Conservation (phyloP, 2,329 filamentous ascomycete genomes). For the Bipolaris zeicola region DNA sequence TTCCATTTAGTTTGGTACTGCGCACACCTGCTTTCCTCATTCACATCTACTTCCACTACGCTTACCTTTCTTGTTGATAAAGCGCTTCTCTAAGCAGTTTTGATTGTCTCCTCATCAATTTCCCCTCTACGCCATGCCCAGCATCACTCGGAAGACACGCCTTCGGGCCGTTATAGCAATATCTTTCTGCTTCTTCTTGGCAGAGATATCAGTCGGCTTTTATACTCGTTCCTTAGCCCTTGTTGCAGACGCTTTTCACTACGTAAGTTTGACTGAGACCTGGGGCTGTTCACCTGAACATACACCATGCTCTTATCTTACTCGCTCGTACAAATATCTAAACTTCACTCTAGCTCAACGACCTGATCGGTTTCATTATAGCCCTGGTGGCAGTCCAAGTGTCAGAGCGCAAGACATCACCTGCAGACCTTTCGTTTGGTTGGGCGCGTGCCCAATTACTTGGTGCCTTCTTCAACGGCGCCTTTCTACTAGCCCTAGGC, state of each 20-base stretch:
- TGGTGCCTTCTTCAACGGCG: slow-evolving; percentile 81
- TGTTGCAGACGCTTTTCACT: slow-evolving; percentile 79
- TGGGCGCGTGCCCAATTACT: slow-evolving; percentile 76
- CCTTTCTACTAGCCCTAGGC: slow-evolving; percentile 73
- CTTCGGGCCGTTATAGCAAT: slow-evolving; percentile 52
- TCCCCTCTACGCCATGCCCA: slow-evolving; percentile 22
- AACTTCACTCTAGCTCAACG: slow-evolving; percentile 63
- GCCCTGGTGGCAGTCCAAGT: slow-evolving; percentile 67
- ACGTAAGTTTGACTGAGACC: slow-evolving; percentile 57
- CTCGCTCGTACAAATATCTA: background rate
- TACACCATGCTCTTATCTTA: too few relatives aligned
- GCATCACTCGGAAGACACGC: slow-evolving; percentile 41
- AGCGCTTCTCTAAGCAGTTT: background rate
- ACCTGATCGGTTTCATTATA: slow-evolving; percentile 71
- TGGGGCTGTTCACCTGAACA: background rate
- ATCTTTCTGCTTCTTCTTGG: slow-evolving; percentile 54
- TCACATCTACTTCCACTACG: background rate
- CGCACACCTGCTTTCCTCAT: background rate
- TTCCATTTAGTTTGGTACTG: background rate
- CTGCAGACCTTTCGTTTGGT: slow-evolving; percentile 70
- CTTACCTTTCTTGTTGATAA: background rate
- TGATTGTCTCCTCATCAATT: background rate
- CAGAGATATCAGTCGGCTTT: slow-evolving; percentile 66
- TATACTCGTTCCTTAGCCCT: slow-evolving; percentile 73
- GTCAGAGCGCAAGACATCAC: slow-evolving; percentile 60